Percentiles rank a stretch among this genome's conserved stretches.
phyloP scores from a whole-genome alignment of 192 early-diverging fungal genomes.

The Coemansia sp. region DNA sequence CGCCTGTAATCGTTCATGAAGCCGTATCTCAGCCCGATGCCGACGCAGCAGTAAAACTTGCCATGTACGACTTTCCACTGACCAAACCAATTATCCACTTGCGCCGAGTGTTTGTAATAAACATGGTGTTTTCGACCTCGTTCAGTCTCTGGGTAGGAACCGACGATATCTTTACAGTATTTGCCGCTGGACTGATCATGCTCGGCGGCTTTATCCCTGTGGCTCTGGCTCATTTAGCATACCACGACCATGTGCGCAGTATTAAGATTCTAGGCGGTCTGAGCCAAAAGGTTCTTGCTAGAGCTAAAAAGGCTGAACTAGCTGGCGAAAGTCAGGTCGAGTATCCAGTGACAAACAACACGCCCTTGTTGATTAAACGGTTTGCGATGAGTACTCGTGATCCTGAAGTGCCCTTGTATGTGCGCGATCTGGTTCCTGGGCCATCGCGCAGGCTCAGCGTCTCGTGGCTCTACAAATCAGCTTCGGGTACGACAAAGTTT shows the following conservation, averaged over 20 bases:
- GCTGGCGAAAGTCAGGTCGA: conserved; percentile 36
- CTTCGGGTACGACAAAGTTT: conserved; percentile 12
- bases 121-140: conserved; percentile 29
- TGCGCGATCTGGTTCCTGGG: conserved; percentile 39
- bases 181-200: conserved; percentile 33
- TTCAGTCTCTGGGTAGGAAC: conserved; percentile 34
- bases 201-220: conserved; percentile 43
- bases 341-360: conserved; percentile 38
- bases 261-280: conserved; percentile 46
- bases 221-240: conserved; percentile 29
- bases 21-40: conserved; percentile 10
- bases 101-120: conserved; percentile 46
- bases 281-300: conserved; percentile 14
- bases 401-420: conserved; percentile 28
- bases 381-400: conserved; percentile 34
- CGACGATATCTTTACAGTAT: conserved; percentile 37
- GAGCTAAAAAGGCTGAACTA: conserved; percentile 14
- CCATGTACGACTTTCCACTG: conserved; percentile 56
- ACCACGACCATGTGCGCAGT: conserved; percentile 40
- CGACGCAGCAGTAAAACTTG: conserved; percentile 21
- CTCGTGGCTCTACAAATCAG: conserved; percentile 32
- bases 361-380: conserved; percentile 38
- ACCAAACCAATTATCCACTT: conserved; percentile 25
- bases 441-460: conserved; percentile 37
- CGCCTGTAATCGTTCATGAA: neutral